These are phyloP conservation scores for Ogataea ganodermae DNA, from an alignment of 805 yeast genomes.

Conservation along the genomic window DNA sequence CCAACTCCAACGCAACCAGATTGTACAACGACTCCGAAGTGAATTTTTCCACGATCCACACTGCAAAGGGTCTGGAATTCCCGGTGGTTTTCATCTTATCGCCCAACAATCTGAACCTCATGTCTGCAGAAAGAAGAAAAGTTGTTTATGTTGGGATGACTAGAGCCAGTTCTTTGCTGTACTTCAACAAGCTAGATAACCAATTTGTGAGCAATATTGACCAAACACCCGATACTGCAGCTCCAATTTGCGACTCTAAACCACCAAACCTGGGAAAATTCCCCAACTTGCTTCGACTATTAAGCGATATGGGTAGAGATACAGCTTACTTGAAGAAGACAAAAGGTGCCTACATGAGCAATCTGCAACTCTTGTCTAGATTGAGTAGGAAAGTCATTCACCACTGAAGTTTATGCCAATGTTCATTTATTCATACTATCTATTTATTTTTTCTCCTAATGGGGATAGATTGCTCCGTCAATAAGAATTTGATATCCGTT, in stretches of 20 bases:
- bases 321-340: slow-evolving; percentile 5
- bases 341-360: slow-evolving; percentile 5
- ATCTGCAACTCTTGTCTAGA: slow-evolving; percentile 4
- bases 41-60: slow-evolving; percentile 67
- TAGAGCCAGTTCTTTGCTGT: slow-evolving; percentile 54
- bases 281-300: slow-evolving; percentile 11
- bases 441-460: slow-evolving; percentile 24
- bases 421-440: neutral
- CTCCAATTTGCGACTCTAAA: slow-evolving; percentile 10
- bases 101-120: slow-evolving; percentile 21
- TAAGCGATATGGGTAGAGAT: slow-evolving; percentile 23
- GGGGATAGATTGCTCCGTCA: slow-evolving; percentile 48
- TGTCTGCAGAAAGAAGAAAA: slow-evolving; percentile 38
- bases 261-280: slow-evolving; percentile 15
- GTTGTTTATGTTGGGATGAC: slow-evolving; percentile 67
- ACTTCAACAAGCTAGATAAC: slow-evolving; percentile 33
- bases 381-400: slow-evolving; percentile 13
- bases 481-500: slow-evolving; percentile 41
- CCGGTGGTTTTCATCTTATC: slow-evolving; percentile 61
- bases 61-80: slow-evolving; percentile 74
- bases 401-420: slow-evolving; percentile 5
- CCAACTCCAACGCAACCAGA: slow-evolving; percentile 27
- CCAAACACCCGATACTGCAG: slow-evolving; percentile 5
- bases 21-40: slow-evolving; percentile 37
- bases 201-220: slow-evolving; percentile 27